Evolutionary conservation across 768 basidiomycete genomes (phyloP), one percentile per base, ranked within the genome.

Genomic region (Strobilomyces dryophilus): DNA sequence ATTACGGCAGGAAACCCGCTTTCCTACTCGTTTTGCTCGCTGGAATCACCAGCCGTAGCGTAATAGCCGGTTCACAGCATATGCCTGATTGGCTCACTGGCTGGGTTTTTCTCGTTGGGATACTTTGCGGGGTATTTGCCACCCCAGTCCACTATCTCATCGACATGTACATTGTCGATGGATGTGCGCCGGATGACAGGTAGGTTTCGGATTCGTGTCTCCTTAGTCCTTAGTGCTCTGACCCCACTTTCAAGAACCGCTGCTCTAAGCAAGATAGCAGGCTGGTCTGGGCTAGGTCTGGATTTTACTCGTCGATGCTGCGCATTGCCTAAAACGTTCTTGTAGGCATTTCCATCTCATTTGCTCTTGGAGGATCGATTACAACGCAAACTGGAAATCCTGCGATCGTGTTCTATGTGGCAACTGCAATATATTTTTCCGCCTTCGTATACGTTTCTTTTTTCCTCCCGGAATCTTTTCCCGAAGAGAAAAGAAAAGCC

Each of bases 391-490:
- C 65, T 8, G 58, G 60, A 6, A 52, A 69, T 32, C 46, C 60
- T 9, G 41, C 61, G 1, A 53, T 60, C 0, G 69, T 72, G 10
- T 68, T 61, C 39, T 54, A 61, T 27, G 34, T 59, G 7, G 55
- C 61, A 8, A 46, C 46, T 1, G 49, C 43, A 1, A 44, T 71
- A n/a, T 58, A 60, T 37, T 37, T 41, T 8, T 17, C 37, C 4
- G 50, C 43, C 17, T 51, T 68, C 31, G 17, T 70, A 11, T 71
- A 68, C 37, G 52, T 63, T 1, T 27, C 47, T n/a, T 45, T 49
- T 11, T 17, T 68, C 21, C 60, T 71, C 4, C 69, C 70, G 1
- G 71, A 72, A 53, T 63, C 71, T 11, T 65, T 72, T 20, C 56
- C 65, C 0, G 48, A 68, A 32, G 56, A 61, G 12, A 66, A 62